A percentile compares a stretch with the other conserved stretches of the same genome.
These are phyloP conservation scores for Rhypophila decipiens DNA, from an alignment of 495 filamentous ascomycete genomes.

Conservation along the genomic window DNA sequence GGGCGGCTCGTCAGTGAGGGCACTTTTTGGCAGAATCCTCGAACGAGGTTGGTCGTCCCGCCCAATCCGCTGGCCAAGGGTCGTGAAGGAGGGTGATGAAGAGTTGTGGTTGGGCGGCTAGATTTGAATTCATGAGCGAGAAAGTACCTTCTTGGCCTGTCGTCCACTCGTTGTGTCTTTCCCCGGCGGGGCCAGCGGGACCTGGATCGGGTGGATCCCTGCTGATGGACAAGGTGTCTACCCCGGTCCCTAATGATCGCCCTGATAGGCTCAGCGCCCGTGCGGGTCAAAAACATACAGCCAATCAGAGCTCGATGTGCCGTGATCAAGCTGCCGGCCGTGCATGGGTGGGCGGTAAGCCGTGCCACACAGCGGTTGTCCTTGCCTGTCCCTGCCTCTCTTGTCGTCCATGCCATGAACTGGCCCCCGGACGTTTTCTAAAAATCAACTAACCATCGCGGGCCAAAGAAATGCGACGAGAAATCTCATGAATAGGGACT, in stretches of 20 bases:
- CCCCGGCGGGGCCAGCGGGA: too few relatives aligned
- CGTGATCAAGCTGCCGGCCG: slow-evolving; percentile 30
- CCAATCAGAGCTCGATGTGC: slow-evolving; percentile 23
- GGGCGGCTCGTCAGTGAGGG: slow-evolving; percentile 14
- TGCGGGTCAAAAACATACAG: slow-evolving; percentile 11
- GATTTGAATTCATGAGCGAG: not conserved
- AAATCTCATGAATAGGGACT: too few relatives aligned
- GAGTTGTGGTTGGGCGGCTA: slow-evolving; percentile 28
- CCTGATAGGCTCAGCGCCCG: slow-evolving; percentile 12
- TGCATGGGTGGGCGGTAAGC: slow-evolving; percentile 33
- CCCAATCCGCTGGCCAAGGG: slow-evolving; percentile 9
- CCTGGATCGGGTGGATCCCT: slow-evolving; percentile 1
- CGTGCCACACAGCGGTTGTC: slow-evolving; percentile 18
- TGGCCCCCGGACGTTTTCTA: not conserved
- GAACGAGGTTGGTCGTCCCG: slow-evolving; percentile 12
- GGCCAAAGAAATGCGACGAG: not conserved
- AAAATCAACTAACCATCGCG: not conserved
- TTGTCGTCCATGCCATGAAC: not conserved
- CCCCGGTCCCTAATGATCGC: slow-evolving; percentile 19
- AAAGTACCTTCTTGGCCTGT: slow-evolving; percentile 1
- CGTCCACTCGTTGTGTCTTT: not conserved
- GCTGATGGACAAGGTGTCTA: too few relatives aligned
- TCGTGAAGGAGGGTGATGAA: slow-evolving; percentile 6
- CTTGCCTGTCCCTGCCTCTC: not conserved
- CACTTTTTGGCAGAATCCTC: slow-evolving; percentile 11